Evolutionary conservation across 345 rosid species (phyloP).

Genomic region (Pelargonium nanum): DNA sequence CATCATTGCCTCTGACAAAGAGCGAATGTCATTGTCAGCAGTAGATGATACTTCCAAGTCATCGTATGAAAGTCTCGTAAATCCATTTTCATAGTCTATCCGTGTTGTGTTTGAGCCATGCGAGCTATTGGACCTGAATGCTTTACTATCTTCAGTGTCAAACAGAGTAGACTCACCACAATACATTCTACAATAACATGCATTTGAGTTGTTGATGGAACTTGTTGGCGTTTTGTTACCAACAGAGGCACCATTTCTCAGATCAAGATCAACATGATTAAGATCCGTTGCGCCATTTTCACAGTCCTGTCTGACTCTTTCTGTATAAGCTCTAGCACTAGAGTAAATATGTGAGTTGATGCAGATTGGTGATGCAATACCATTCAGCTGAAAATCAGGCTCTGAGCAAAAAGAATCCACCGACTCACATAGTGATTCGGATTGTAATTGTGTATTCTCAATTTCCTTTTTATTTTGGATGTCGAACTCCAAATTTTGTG

Average conservation of each 20-base stretch:
- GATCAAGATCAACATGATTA: not conserved
- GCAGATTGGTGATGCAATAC: conserved; percentile 2
- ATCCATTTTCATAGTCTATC: conserved; percentile 6
- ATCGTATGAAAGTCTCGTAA: conserved; percentile 2
- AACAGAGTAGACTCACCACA: not conserved
- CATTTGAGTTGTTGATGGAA: not conserved
- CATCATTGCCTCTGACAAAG: conserved; percentile 5
- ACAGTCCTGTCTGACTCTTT: conserved; percentile 3
- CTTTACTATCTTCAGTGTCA: conserved; percentile 5
- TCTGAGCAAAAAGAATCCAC: conserved; percentile 5
- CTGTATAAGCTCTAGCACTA: conserved; percentile 1
- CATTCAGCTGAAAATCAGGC: conserved; percentile 10
- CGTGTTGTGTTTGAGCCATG: conserved; percentile 5
- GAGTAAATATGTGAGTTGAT: conserved; percentile 6
- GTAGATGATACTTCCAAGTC: conserved; percentile 11
- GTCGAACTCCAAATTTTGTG: conserved; percentile 1
- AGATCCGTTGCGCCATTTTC: not conserved
- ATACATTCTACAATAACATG: not conserved
- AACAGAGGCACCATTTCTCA: conserved; percentile 2
- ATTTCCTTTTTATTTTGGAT: not conserved
- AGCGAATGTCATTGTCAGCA: conserved; percentile 5
- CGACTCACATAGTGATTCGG: conserved; percentile 6
- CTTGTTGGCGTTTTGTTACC: not conserved
- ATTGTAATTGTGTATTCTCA: not conserved
- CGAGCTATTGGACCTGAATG: conserved; percentile 2